Evolutionary conservation across 169 alveolate species (phyloP), one percentile per base, ranked within the genome.

Genomic region (Plasmodium fragile): DNA sequence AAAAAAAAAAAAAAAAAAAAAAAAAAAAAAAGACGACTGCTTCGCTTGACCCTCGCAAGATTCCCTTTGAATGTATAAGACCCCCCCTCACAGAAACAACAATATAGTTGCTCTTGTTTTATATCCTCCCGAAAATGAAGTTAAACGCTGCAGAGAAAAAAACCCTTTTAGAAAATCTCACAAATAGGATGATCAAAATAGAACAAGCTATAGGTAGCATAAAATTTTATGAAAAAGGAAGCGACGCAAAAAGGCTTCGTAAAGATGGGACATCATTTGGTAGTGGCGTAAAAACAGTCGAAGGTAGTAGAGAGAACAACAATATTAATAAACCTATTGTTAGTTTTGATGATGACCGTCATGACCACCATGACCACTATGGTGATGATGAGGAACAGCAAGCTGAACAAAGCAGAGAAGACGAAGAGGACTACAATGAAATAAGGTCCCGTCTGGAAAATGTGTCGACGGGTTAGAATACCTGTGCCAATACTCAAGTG

Each of bases 121-220:
- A n/a, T 65, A 28, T 65, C 41, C 75, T 28, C 41, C 30, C 75
- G 5, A 65, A 36, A 45, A 84, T 84, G 93, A 75, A 71, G 28
- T 72, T 84, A 49, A 84, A 32, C 25, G 1, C 3, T 25, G 49
- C 53, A 84, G 93, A 84, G 28, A 84, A 84, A 71, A 84, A 73
- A 32, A 13, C 30, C 18, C 59, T 84, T 49, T 43, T 84, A 59
- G 84, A 84, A 16, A 73, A 72, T 30, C 69, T 84, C 78, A 84
- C 78, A 72, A 45, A 73, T 41, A 81, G 93, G 32, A 72, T 84
- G 84, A 32, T 73, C 22, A 84, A 34, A 84, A 84, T 84, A 43
- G 93, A 84, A 84, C 52, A 36, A n/a, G 85, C 79, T 22, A 73
- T 84, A 84, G 93, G 93, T 22, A 82, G 79, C 55, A 84, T 84